Conservation (phyloP, 164 flowering plant species). For the Hamamelis virginiana region DNA sequence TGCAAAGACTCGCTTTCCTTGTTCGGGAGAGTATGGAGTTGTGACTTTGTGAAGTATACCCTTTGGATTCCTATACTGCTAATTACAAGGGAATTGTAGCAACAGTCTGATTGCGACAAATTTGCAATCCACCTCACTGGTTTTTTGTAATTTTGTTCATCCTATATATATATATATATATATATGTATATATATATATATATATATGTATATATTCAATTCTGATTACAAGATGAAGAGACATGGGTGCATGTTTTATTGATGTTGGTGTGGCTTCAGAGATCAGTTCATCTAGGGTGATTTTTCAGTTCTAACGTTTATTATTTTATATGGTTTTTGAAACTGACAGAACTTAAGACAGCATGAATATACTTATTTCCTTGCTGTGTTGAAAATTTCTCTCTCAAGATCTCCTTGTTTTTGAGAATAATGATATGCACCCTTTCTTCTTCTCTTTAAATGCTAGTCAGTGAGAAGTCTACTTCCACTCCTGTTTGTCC, state of each 20-base stretch:
- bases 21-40: conserved; percentile 36
- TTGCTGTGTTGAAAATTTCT: not conserved
- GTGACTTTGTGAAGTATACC: conserved; percentile 1
- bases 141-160: not conserved
- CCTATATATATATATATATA: too few relatives aligned
- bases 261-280: not conserved
- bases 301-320: not conserved
- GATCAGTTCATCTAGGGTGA: not conserved
- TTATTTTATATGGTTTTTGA: not conserved
- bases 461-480: too few relatives aligned
- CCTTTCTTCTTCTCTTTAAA: too few relatives aligned
- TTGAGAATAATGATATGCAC: too few relatives aligned
- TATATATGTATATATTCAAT: not conserved
- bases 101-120: not conserved
- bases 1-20: conserved; percentile 42
- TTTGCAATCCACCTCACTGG: not conserved
- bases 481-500: too few relatives aligned
- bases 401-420: too few relatives aligned
- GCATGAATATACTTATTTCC: not conserved
- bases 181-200: too few relatives aligned
- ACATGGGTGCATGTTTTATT: not conserved
- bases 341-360: not conserved
- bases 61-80: not conserved
- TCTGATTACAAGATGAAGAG: not conserved
- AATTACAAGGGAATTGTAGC: not conserved